Evolutionary conservation across 2,329 filamentous ascomycete genomes (phyloP).

Genomic region (Scedosporium dehoogii): DNA sequence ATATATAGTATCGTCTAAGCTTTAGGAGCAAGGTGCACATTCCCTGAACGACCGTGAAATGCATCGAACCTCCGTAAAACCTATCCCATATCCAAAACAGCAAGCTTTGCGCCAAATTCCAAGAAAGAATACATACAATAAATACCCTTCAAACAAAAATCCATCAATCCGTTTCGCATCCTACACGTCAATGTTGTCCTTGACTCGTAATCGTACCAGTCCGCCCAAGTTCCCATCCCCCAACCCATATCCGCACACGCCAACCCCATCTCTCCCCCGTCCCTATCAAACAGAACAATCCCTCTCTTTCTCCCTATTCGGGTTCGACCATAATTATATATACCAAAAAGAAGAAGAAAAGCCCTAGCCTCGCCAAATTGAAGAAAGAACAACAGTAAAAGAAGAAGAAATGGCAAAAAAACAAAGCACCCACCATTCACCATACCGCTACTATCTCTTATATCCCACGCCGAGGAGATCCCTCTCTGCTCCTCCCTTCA

Average conservation of each 20-base stretch:
- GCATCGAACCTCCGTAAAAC: not conserved
- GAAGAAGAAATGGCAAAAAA: not conserved
- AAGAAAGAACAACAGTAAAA: not conserved
- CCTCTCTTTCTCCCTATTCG: no score
- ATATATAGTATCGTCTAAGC: not conserved
- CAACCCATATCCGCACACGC: not conserved
- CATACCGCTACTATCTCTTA: not conserved
- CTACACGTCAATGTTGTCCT: not conserved
- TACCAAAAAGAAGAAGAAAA: no score
- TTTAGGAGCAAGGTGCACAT: not conserved
- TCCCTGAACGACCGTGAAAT: not conserved
- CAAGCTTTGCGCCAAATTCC: not conserved
- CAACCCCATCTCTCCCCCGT: not conserved
- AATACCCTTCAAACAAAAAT: not conserved
- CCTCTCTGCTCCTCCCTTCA: slow-evolving; percentile 30
- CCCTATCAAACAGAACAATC: not conserved
- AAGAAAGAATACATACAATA: not conserved
- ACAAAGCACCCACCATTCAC: not conserved
- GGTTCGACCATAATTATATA: no score
- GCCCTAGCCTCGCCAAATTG: not conserved
- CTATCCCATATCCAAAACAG: slow-evolving; percentile 1
- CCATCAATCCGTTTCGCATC: not conserved
- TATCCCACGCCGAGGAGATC: slow-evolving; percentile 6
- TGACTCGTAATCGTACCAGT: not conserved
- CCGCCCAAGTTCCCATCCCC: not conserved